These are phyloP conservation scores for Flaveria ramosissima DNA, from an alignment of 129 eudicot species.

Conservation along the genomic window DNA sequence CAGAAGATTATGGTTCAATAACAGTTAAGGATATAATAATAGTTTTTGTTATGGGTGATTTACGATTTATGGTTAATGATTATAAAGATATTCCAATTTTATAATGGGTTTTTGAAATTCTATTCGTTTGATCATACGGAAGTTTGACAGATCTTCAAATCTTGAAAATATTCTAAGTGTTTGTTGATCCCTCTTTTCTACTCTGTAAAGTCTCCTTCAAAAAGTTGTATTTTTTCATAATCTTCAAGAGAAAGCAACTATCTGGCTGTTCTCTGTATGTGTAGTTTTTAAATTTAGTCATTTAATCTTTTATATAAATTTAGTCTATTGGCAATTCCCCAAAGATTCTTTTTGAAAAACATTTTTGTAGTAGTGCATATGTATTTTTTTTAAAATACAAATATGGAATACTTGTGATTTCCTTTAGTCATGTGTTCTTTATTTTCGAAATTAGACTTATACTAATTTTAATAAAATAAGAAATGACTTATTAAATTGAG, in stretches of 20 bases:
- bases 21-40: neutral
- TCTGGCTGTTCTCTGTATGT: constrained; percentile 34
- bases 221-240: constrained; percentile 24
- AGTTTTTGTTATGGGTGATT: neutral
- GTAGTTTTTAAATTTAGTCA: neutral
- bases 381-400: neutral
- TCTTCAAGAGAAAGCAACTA: constrained; percentile 40
- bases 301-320: neutral
- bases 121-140: constrained; percentile 29
- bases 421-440: neutral
- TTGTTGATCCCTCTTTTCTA: constrained; percentile 41
- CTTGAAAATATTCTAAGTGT: constrained; percentile 26
- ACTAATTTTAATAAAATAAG: neutral
- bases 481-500: neutral
- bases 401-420: neutral
- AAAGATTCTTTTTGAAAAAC: neutral
- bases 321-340: neutral
- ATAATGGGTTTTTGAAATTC: constrained; percentile 11
- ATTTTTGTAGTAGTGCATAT: neutral
- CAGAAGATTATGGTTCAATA: constrained; percentile 8
- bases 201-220: constrained; percentile 58
- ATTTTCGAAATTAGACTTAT: neutral
- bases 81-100: constrained; percentile 9
- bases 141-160: constrained; percentile 28
- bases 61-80: constrained; percentile 1